Base-by-base conservation (phyloP, 1,139 yeast genomes). In the Saccharomycopsis hybrid region DNA sequence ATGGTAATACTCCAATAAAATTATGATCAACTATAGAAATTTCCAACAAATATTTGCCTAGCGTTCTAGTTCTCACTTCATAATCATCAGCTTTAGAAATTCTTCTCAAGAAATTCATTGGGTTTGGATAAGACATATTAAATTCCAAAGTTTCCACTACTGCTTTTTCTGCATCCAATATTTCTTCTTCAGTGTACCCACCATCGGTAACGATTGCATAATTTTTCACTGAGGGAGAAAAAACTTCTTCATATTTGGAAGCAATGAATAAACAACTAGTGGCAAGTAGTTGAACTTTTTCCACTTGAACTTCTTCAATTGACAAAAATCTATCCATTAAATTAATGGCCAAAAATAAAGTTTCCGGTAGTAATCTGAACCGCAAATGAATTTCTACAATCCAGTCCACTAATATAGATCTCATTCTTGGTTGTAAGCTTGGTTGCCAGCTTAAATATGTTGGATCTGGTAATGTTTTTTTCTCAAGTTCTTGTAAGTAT, bases 231-330 rank as follows among this genome's bases (percentile, higher is more conserved):
- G 92, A 83, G 3, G 98, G 98, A 8, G 92, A 77, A 63, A 85
- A 86, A 36, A 92, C 96, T 68, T 92, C 98, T 69, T 92, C 98
- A 65, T 86, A 89, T 68, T 92, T 92, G 28, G 97, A 92, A 36
- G 97, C 96, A 58, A 90, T 85, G 66, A 90, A 88, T 57, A 92
- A 67, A 27, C 95, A 81, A 1, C 96, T 89, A 1, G 96, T 85
- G 9, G 97, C 97, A 45, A 90, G 79, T 52, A 90, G 73, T 70
- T 92, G 98, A 53, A 92, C 71, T 67, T 87, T 82, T 62, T 85
- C 90, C 54, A 89, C 78, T 59, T 85, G 88, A 40, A 89, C 95
- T 46, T 78, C 74, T 60, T 85, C 94, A 55, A 77, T 72, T 24
- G 92, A 82, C 76, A 92, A 78, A 66, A 88, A 90, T 56, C 97